These are phyloP conservation scores for Eruca vesicaria DNA, from an alignment of 441 rosid species.

Conservation along the genomic window DNA sequence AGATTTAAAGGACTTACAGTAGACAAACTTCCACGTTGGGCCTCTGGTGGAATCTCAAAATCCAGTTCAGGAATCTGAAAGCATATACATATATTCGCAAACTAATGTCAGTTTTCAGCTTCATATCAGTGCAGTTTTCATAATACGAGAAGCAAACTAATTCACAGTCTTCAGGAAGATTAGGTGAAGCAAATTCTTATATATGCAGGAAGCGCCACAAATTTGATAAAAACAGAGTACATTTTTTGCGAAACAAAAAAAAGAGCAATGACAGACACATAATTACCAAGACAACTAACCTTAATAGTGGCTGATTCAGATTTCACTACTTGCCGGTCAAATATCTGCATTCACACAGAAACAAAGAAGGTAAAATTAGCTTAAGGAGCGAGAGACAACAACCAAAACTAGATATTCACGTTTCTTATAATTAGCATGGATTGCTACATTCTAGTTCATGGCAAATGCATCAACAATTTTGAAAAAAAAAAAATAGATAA, in stretches of 20 bases:
- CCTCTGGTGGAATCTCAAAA: conserved; percentile 98
- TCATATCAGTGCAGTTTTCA: not conserved
- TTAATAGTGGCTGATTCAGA: conserved; percentile 46
- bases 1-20: conserved; percentile 50
- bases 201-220: not conserved
- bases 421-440: not conserved
- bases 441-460: not conserved
- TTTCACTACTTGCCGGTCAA: conserved; percentile 82
- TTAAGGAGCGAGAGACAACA: not conserved
- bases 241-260: too few species aligned
- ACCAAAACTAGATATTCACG: not conserved
- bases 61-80: conserved; percentile 84
- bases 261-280: too few species aligned
- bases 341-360: conserved; percentile 43
- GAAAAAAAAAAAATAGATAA: not conserved
- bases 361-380: not conserved
- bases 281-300: not conserved
- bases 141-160: conserved; percentile 3
- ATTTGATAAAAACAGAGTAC: too few species aligned
- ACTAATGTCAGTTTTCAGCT: conserved; percentile 4
- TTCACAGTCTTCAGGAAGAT: not conserved
- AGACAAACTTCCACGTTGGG: conserved; percentile 91
- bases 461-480: not conserved
- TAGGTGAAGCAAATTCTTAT: not conserved
- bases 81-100: not conserved